phyloP scores from a whole-genome alignment of 2,329 filamentous ascomycete species.

The Alternaria triticina region DNA sequence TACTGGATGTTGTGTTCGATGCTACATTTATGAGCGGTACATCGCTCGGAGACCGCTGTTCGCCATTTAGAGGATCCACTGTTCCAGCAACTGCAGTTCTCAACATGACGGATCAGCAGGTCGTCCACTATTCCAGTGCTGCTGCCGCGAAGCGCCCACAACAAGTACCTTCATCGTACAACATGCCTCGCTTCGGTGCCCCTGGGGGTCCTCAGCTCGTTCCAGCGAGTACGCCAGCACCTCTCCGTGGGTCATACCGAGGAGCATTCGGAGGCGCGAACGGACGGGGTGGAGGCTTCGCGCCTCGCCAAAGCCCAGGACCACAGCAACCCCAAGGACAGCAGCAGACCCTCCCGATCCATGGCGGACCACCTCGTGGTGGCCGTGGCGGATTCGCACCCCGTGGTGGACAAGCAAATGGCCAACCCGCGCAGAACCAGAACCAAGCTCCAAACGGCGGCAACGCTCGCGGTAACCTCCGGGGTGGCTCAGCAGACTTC shows the following conservation, averaged over 20 bases:
- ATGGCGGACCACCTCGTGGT: conserved; percentile 46
- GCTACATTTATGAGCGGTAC: conserved; percentile 97
- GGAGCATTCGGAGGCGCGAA: conserved; percentile 61
- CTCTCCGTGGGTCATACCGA: conserved; percentile 65
- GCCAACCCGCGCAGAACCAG: conserved; percentile 29
- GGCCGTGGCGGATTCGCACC: conserved; percentile 49
- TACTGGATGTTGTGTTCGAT: conserved; percentile 94
- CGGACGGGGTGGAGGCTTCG: conserved; percentile 49
- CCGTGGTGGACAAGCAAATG: conserved; percentile 39
- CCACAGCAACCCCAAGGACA: conserved; percentile 33
- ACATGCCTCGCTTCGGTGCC: conserved; percentile 62
- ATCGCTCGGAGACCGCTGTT: conserved; percentile 86
- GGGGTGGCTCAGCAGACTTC: conserved; percentile 36
- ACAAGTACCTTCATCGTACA: conserved; percentile 58
- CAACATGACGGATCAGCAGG: conserved; percentile 83
- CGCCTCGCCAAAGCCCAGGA: conserved; percentile 38
- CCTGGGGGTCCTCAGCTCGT: conserved; percentile 66
- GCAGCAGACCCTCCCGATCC: conserved; percentile 49
- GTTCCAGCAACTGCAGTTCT: conserved; percentile 87
- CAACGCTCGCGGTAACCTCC: conserved; percentile 39
- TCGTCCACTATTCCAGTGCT: conserved; percentile 71
- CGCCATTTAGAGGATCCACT: conserved; percentile 91
- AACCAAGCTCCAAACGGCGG: conserved; percentile 31
- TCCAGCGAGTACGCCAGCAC: conserved; percentile 62
- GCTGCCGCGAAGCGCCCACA: conserved; percentile 61